Conservation (phyloP, 2,329 filamentous ascomycete species). For the Ophiocordyceps camponoti-rufipedis region DNA sequence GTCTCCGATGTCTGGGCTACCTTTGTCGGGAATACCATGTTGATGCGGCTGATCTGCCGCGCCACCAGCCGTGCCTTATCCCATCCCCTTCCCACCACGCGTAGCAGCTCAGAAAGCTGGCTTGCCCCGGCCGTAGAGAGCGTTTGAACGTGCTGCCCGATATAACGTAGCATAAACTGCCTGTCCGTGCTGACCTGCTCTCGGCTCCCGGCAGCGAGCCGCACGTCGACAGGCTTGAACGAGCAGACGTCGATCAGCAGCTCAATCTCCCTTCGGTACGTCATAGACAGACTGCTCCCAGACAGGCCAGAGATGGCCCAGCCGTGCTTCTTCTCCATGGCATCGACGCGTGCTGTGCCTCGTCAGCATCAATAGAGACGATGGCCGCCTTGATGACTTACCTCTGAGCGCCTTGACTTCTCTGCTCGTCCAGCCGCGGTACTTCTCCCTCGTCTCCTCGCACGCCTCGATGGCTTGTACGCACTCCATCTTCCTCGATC, state of each 20-base stretch:
- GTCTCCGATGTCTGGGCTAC: constrained; percentile 47
- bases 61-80: constrained; percentile 40
- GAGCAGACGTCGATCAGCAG: constrained; percentile 51
- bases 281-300: constrained; percentile 49
- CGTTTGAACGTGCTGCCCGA: constrained; percentile 40
- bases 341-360: constrained; percentile 39
- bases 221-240: constrained; percentile 29
- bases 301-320: constrained; percentile 54
- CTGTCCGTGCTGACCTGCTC: constrained; percentile 22
- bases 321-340: constrained; percentile 46
- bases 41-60: constrained; percentile 41
- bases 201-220: constrained; percentile 37
- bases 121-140: constrained; percentile 20
- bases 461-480: constrained; percentile 62
- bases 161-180: constrained; percentile 58
- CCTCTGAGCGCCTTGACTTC: constrained; percentile 70
- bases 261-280: constrained; percentile 53
- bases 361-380: not conserved
- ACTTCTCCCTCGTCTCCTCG: constrained; percentile 71
- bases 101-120: constrained; percentile 33
- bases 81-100: constrained; percentile 45
- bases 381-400: constrained; percentile 14
- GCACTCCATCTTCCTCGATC: constrained; percentile 50
- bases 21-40: constrained; percentile 44
- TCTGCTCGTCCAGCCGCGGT: constrained; percentile 68